Percentiles rank a stretch among this genome's conserved stretches.
Evolutionary conservation across 495 filamentous ascomycete genomes (phyloP).

Genomic region (Penicillium mononematosum): DNA sequence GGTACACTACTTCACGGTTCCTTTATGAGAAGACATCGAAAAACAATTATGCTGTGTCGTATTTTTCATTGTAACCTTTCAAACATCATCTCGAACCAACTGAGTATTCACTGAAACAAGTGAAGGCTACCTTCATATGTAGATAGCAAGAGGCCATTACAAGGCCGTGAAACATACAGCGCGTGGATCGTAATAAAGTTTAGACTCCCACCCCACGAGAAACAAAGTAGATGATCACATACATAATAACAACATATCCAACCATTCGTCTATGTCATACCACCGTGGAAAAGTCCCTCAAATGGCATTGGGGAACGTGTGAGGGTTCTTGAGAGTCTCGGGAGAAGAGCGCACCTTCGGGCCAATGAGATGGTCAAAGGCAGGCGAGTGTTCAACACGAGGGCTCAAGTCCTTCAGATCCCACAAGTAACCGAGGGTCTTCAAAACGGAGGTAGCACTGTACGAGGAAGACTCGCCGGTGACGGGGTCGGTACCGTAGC

Average conservation of each 20-base stretch:
- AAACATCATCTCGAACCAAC: neutral
- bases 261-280: neutral
- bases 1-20: too few species aligned
- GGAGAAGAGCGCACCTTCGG: slow-evolving; percentile 19
- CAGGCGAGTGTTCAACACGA: slow-evolving; percentile 42
- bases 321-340: slow-evolving; percentile 21
- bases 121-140: neutral
- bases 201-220: neutral
- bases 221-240: neutral
- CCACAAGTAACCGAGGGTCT: slow-evolving; percentile 48
- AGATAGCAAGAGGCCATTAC: neutral
- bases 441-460: slow-evolving; percentile 43
- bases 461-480: slow-evolving; percentile 38
- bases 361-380: slow-evolving; percentile 48
- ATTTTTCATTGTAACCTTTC: neutral
- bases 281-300: neutral
- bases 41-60: neutral
- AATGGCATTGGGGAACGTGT: slow-evolving; percentile 25
- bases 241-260: neutral
- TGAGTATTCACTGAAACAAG: neutral
- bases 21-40: neutral
- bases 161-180: neutral
- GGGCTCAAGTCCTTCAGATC: slow-evolving; percentile 45
- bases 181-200: neutral
- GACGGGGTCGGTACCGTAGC: slow-evolving; percentile 39